Base-by-base conservation (phyloP, 2,329 filamentous ascomycete genomes). In the Fusarium multiceps region DNA sequence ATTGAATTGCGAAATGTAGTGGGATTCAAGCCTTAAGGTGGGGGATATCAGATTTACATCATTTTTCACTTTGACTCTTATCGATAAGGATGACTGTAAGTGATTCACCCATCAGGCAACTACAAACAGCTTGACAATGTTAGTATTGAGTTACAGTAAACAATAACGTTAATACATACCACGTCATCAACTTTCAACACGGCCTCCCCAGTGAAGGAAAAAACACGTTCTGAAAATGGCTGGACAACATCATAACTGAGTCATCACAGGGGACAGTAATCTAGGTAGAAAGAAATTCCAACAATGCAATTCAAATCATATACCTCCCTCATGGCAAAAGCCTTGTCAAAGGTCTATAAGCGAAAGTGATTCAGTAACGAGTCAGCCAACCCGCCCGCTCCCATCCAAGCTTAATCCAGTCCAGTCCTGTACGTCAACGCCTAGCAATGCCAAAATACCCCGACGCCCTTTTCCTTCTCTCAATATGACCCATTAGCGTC, bases 401-500 rank as follows among this genome's bases (percentile, higher is more conserved):
- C 54, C 63, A 58, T 61, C 51, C 59, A 55, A 67, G 55, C 49
- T 54, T 47, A 66, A 58, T 55, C 54, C 63, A 60, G 60, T 55
- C 43, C 66, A 69, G 63, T 71, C 59, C 66, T 62, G 59, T 63
- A 70, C 67, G 47, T 66, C 66, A 80, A 80, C 78, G 77, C 78
- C 78, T 71, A 77, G 75, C 74, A 79, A 79, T 79, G 78, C 77
- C 69, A 46, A 72, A 74, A 68, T 63, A 46, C 59, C 62, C 59
- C 49, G 71, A 75, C 68, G 69, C 75, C 72, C 65, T 18, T 59
- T 65, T 54, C 34, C 50, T 27, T 55, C 54, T 43, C 43, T 42
- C 28, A 37, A 30, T 25, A n/a, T 50, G 18, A 50, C 28, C 21
- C 25, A 60, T 23, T 37, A 59, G 18, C 18, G 30, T 25, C 59